phyloP scores from a whole-genome alignment of 371 early-diverging fungal species.

The Funneliformis caledonium region DNA sequence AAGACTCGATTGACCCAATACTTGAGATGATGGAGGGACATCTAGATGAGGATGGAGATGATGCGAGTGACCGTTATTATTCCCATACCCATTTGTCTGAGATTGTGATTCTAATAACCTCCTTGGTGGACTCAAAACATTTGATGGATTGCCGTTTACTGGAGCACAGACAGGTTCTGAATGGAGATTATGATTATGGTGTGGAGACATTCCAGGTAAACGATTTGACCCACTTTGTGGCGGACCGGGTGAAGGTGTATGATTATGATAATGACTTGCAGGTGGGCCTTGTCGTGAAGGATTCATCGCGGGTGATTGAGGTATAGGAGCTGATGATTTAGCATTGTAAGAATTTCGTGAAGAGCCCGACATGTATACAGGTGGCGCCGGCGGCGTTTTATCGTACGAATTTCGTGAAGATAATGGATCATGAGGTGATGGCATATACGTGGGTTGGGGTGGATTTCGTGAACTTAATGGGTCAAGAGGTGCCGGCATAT shows the following conservation, averaged over 20 bases:
- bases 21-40: neutral
- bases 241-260: neutral
- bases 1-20: neutral
- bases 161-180: neutral
- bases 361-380: too few relatives aligned
- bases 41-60: neutral
- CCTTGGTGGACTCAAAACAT: neutral
- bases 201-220: neutral
- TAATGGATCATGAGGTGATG: too few relatives aligned
- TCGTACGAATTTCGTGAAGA: too few relatives aligned
- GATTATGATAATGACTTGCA: neutral
- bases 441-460: neutral
- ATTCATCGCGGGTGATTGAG: neutral
- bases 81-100: neutral
- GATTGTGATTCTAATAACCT: neutral
- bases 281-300: neutral
- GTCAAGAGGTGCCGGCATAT: neutral
- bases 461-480: neutral
- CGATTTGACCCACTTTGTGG: constrained; percentile 5
- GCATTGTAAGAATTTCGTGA: too few relatives aligned
- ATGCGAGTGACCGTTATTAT: neutral
- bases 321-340: neutral
- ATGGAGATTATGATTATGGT: neutral
- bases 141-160: neutral
- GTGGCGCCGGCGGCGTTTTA: too few relatives aligned